Conservation (phyloP, 306 rosid genomes). For the Quercus parvula region DNA sequence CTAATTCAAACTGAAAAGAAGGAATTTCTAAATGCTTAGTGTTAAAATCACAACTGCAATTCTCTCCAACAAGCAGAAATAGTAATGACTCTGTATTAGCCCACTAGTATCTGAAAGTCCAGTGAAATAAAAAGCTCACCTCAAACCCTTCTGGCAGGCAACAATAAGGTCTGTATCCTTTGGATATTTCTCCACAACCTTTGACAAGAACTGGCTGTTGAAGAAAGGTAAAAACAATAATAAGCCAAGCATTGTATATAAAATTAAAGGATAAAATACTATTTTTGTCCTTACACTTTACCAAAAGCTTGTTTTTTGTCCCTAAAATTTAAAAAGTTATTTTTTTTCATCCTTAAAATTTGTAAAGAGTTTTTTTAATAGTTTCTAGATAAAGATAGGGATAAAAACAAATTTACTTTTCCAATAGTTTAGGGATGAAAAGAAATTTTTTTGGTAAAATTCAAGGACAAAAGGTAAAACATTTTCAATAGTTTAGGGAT, state of each 20-base stretch:
- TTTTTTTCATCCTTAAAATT: no score
- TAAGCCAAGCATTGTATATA: constrained; percentile 6
- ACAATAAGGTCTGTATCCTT: constrained; percentile 78
- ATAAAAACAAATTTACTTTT: no score
- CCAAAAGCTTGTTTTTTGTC: no score
- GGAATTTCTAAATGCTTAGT: constrained; percentile 16
- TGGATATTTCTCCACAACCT: constrained; percentile 71
- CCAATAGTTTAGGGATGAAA: no score
- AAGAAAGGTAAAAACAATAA: constrained; percentile 20
- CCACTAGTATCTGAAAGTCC: constrained; percentile 9
- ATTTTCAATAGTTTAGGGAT: no score
- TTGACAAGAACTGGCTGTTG: constrained; percentile 69
- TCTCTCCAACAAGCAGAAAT: neutral
- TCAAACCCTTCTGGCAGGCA: constrained; percentile 91
- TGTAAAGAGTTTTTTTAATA: no score
- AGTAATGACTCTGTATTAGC: constrained; percentile 2
- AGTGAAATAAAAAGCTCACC: constrained; percentile 43
- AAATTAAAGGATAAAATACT: neutral
- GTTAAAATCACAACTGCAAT: constrained; percentile 8
- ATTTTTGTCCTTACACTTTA: no score
- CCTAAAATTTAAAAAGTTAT: no score
- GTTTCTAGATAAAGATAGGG: no score
- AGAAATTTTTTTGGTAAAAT: no score
- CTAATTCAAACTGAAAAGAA: neutral
- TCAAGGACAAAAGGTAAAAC: no score